Conservation (phyloP, 768 basidiomycete genomes). For the Mycena rebaudengoi region DNA sequence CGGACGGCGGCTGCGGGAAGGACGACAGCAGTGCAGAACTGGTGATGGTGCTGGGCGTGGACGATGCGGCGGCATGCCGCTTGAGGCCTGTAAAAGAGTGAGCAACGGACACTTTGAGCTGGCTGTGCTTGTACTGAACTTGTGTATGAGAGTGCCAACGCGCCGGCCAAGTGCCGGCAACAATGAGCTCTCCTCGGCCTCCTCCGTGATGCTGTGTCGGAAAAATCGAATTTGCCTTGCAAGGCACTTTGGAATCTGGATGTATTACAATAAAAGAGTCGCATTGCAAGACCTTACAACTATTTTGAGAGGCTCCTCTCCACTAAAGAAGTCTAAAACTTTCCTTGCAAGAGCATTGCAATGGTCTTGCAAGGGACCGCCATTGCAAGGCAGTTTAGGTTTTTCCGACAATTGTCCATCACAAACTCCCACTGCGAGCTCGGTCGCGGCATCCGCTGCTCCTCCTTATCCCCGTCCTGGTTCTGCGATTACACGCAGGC, state of each 20-base stretch:
- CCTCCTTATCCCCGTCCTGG: constrained; percentile 30
- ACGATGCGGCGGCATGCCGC: constrained; percentile 43
- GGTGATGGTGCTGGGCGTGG: constrained; percentile 33
- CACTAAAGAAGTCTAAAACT: too few relatives aligned
- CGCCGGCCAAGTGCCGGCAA: constrained; percentile 54
- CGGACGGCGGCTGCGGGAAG: constrained; percentile 66
- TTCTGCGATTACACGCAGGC: too few relatives aligned
- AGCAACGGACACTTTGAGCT: constrained; percentile 63
- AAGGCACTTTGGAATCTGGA: too few relatives aligned
- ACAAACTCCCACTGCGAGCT: constrained; percentile 88
- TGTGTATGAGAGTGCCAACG: constrained; percentile 52
- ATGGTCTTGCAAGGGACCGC: too few relatives aligned
- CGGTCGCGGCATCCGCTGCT: constrained; percentile 56
- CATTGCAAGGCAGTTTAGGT: too few relatives aligned
- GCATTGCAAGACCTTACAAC: too few relatives aligned
- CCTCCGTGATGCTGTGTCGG: constrained; percentile 71
- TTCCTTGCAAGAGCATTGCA: too few relatives aligned
- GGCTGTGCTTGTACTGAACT: constrained; percentile 71
- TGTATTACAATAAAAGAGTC: too few relatives aligned
- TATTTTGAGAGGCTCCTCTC: too few relatives aligned
- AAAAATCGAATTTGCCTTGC: too few relatives aligned
- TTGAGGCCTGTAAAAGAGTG: constrained; percentile 58
- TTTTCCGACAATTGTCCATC: too few relatives aligned
- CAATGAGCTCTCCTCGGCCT: constrained; percentile 67
- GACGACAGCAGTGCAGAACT: constrained; percentile 58